Percentiles rank a stretch among this genome's conserved stretches.
Evolutionary conservation across 495 filamentous ascomycete genomes (phyloP).

Genomic region (Hypoxylon fuscum): DNA sequence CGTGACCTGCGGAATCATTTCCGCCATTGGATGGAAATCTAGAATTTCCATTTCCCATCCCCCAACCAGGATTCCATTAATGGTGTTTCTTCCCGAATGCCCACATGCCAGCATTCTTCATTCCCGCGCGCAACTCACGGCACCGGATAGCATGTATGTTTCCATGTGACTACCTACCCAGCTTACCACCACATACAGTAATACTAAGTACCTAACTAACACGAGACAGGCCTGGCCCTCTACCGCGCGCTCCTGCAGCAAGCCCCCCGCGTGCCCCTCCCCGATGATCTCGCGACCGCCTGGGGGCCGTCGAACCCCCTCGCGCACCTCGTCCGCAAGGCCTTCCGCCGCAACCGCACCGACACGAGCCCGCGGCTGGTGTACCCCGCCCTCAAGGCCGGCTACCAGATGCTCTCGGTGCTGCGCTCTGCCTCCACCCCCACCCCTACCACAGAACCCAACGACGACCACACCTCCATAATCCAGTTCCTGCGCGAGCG

Average conservation of each 20-base stretch:
- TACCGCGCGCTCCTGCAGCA: slow-evolving; percentile 75
- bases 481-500: slow-evolving; percentile 48
- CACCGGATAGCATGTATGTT: slow-evolving; percentile 77
- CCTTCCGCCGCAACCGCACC: slow-evolving; percentile 66
- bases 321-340: slow-evolving; percentile 55
- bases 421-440: slow-evolving; percentile 10
- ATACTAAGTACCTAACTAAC: too few species aligned
- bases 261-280: slow-evolving; percentile 60
- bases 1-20: slow-evolving; percentile 28
- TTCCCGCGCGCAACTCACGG: slow-evolving; percentile 56
- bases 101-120: slow-evolving; percentile 56
- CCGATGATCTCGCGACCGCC: slow-evolving; percentile 48
- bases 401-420: slow-evolving; percentile 66
- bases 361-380: slow-evolving; percentile 65
- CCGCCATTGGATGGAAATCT: slow-evolving; percentile 12
- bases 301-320: slow-evolving; percentile 55
- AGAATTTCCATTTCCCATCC: too few species aligned
- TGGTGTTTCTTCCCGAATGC: too few species aligned
- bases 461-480: slow-evolving; percentile 42
- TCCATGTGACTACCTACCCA: neutral
- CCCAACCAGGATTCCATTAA: too few species aligned
- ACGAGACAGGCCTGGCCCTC: slow-evolving; percentile 70
- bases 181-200: neutral
- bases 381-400: slow-evolving; percentile 65
- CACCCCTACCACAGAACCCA: slow-evolving; percentile 3